Base-by-base conservation (phyloP, 371 early-diverging fungal species). In the Lichtheimia ornata region DNA sequence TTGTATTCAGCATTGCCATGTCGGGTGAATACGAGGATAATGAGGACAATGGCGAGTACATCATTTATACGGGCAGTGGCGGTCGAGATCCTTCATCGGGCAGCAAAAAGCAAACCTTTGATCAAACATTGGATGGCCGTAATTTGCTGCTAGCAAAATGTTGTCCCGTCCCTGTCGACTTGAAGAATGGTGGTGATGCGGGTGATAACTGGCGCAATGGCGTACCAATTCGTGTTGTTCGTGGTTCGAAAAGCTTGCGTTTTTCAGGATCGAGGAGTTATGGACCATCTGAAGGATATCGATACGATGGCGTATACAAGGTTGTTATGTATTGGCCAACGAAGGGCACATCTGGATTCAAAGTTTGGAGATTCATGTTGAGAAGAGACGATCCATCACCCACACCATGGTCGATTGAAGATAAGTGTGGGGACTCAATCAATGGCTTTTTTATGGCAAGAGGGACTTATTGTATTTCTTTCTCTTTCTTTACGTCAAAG, bases 171-270 rank as follows among this genome's bases (percentile, higher is more conserved):
- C 22, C 22, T 5, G 25, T 44, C 12, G 12, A 56, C 30, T 88
- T 89, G 56, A 73, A 78, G 63, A 79, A 82, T 53, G 94, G 92
- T 43, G 94, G 94, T 35, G 91, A 95, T 65, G 91, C 94, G 70
- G 95, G 94, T 57, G 87, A 72, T 45, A 88, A 94, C 59, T 74
- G 83, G 60, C 89, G 88, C 43, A 93, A 94, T 77, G 96, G 94
- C 74, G 91, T 93, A 66, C 57, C 57, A 9, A 45, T 56, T 14
- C 57, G 57, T 43, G 57, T 56, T 13, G 45, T 56, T 5, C 57
- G 57, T 28, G 57, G 57, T 3, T 13, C 45, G 0, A 47, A 11
- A 22, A 25, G 28, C 9, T 15, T 50, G 20, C 11, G 51, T 22
- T 35, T 35, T 11, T 35, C 35, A 2, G 35, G 35, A 0, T 9